Conservation (phyloP, 495 filamentous ascomycete genomes). For the Xylaria curta region DNA sequence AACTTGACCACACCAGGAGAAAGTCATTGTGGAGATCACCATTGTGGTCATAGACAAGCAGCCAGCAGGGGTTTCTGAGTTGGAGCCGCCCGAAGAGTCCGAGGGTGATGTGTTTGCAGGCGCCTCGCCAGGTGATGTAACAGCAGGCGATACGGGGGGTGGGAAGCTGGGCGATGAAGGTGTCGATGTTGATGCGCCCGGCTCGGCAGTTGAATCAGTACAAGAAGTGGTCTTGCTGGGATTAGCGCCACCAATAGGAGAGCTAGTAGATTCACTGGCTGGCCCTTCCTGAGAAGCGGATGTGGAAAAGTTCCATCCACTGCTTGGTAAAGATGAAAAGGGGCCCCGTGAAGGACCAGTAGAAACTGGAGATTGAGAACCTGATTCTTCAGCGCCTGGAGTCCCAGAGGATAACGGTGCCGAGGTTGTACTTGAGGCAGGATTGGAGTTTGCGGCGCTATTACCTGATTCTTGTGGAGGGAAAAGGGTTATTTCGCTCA, state of each 20-base stretch:
- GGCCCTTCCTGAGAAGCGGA: constrained; percentile 23
- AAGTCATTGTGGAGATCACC: constrained; percentile 37
- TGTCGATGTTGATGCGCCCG: constrained; percentile 19
- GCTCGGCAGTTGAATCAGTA: constrained; percentile 22
- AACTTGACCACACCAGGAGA: constrained; percentile 41
- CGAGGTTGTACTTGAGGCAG: background rate
- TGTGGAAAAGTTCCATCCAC: constrained; percentile 37
- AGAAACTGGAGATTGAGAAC: constrained; percentile 24
- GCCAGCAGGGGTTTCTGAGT: constrained; percentile 26
- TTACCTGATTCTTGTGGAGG: constrained; percentile 25
- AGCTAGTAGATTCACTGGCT: constrained; percentile 17
- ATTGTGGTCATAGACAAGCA: constrained; percentile 38
- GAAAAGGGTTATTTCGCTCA: constrained; percentile 23
- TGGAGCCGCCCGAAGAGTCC: background rate
- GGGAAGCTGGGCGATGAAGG: constrained; percentile 34
- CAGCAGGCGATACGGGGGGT: constrained; percentile 31
- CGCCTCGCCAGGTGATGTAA: constrained; percentile 17
- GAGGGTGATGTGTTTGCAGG: constrained; percentile 14
- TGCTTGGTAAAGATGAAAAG: constrained; percentile 36
- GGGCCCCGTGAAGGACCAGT: constrained; percentile 30
- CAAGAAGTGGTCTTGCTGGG: constrained; percentile 24
- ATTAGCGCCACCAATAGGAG: constrained; percentile 7
- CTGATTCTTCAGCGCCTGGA: constrained; percentile 26
- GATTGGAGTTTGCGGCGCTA: constrained; percentile 26
- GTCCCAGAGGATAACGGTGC: constrained; percentile 26